Evolutionary conservation across 2,329 filamentous ascomycete species (phyloP).

Genomic region (Colletotrichum agaves): DNA sequence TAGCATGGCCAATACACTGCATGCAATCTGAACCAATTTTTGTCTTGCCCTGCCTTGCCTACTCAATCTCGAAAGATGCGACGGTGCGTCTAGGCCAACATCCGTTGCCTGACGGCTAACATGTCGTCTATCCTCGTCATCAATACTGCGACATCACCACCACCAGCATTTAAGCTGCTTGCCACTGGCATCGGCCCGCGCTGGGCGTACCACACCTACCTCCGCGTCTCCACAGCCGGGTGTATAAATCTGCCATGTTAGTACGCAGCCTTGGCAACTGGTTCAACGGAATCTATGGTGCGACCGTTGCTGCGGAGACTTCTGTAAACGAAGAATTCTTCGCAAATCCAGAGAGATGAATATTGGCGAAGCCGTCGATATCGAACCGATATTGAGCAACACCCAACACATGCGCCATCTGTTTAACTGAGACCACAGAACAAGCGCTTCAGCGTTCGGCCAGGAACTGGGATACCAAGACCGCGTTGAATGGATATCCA

Average conservation of each 20-base stretch:
- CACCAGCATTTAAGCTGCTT: constrained; percentile 9
- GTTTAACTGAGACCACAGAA: neutral
- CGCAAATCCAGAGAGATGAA: neutral
- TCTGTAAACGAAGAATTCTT: neutral
- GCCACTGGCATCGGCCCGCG: constrained; percentile 9
- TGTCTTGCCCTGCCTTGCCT: too few species aligned
- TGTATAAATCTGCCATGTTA: constrained; percentile 16
- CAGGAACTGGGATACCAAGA: constrained; percentile 16
- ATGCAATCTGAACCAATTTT: neutral
- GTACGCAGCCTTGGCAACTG: constrained; percentile 11
- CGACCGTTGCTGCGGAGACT: constrained; percentile 4
- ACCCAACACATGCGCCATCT: neutral
- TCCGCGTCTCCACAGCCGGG: constrained; percentile 19
- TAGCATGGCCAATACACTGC: neutral
- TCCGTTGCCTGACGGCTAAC: neutral
- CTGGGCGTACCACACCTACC: constrained; percentile 17
- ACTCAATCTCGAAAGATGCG: too few species aligned
- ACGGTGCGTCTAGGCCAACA: too few species aligned
- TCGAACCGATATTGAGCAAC: neutral
- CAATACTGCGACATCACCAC: neutral
- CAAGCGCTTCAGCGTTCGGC: neutral
- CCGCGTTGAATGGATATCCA: neutral
- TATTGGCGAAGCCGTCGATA: neutral
- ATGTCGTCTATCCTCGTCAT: neutral
- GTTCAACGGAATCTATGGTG: constrained; percentile 12